These are phyloP conservation scores for Trifolium subterraneum DNA, from an alignment of 306 rosid species.

Conservation along the genomic window DNA sequence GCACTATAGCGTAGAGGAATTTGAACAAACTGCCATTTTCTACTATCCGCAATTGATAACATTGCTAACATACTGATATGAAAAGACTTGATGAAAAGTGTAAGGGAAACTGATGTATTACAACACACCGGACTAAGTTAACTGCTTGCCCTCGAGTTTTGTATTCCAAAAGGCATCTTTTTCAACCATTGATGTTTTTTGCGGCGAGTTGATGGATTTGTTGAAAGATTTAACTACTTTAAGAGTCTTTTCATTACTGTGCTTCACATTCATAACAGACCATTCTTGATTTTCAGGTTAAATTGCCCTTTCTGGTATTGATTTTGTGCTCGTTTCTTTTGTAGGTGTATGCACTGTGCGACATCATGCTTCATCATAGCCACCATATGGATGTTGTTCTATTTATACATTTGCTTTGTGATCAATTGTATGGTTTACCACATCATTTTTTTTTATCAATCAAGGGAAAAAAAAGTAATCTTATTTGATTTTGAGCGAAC, in stretches of 20 bases:
- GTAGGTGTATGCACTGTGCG: slow-evolving; percentile 39
- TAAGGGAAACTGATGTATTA: background rate
- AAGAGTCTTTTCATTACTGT: slow-evolving; percentile 29
- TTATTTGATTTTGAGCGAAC: slow-evolving; percentile 18
- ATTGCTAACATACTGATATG: background rate
- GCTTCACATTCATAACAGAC: slow-evolving; percentile 30
- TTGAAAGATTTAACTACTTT: background rate
- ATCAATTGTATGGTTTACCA: slow-evolving; percentile 37
- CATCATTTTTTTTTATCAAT: slow-evolving; percentile 4
- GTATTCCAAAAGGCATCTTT: slow-evolving; percentile 11
- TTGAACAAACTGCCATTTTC: too few species aligned
- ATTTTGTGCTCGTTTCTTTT: slow-evolving; percentile 40
- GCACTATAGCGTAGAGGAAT: too few species aligned
- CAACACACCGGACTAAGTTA: background rate
- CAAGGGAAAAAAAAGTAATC: slow-evolving; percentile 19
- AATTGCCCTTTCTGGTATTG: slow-evolving; percentile 26
- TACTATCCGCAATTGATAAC: too few species aligned
- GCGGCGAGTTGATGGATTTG: background rate
- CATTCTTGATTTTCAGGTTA: slow-evolving; percentile 14
- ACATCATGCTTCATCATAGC: slow-evolving; percentile 33
- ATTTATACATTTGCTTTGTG: slow-evolving; percentile 40
- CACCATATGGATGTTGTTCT: slow-evolving; percentile 34
- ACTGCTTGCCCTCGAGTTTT: background rate
- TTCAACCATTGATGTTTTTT: slow-evolving; percentile 17
- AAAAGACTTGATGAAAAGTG: background rate